Evolutionary conservation across 2,329 filamentous ascomycete genomes (phyloP).

Genomic region (Paraphaeosphaeria sporulosa): DNA sequence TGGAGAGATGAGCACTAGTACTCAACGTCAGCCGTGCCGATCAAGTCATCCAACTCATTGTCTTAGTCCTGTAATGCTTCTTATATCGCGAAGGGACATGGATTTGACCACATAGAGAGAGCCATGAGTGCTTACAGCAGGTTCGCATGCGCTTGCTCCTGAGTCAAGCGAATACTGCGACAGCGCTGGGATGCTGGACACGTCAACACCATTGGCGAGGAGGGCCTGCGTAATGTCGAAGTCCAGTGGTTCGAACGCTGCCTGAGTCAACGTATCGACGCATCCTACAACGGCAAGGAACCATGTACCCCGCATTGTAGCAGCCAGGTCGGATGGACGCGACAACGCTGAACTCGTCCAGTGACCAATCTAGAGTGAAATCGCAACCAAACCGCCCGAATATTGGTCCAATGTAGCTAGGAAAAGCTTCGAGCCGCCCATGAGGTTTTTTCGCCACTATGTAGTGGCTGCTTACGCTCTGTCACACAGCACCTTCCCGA

Average conservation of each 20-base stretch:
- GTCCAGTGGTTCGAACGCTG: slow-evolving; percentile 20
- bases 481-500: neutral
- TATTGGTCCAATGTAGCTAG: neutral
- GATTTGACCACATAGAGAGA: neutral
- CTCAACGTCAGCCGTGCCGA: neutral
- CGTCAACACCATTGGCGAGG: slow-evolving; percentile 26
- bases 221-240: slow-evolving; percentile 33
- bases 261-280: neutral
- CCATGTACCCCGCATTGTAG: neutral
- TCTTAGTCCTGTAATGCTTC: neutral
- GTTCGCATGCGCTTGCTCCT: slow-evolving; percentile 19
- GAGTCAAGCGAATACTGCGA: slow-evolving; percentile 8
- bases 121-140: slow-evolving; percentile 24
- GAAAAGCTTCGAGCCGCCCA: neutral
- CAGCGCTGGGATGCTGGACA: slow-evolving; percentile 24
- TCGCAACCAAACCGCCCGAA: neutral
- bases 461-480: neutral
- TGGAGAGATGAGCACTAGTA: slow-evolving; percentile 30
- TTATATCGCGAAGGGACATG: too few species aligned
- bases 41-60: neutral
- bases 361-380: neutral
- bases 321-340: too few species aligned
- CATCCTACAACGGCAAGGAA: neutral
- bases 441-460: neutral
- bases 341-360: too few species aligned